Conservation (phyloP, 1,284 basidiomycete species). For the Puccinia horiana region DNA sequence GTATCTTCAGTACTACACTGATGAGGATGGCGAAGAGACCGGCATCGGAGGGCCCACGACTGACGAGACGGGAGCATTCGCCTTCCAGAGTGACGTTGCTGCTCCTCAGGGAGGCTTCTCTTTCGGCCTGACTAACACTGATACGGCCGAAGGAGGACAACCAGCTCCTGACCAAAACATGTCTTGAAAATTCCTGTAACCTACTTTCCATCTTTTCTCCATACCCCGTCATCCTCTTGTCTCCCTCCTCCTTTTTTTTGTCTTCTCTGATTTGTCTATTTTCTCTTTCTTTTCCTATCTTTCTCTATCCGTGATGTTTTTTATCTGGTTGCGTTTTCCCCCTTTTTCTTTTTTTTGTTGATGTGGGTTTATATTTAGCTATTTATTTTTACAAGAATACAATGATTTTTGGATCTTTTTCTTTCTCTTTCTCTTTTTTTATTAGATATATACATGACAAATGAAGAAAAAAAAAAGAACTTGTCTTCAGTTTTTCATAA, state of each 20-base stretch:
- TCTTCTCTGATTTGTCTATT: background rate
- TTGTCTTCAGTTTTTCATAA: too few relatives aligned
- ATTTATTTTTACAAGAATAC: too few relatives aligned
- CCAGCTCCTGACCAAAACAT: slow-evolving; percentile 37
- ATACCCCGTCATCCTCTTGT: background rate
- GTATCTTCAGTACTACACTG: slow-evolving; percentile 56
- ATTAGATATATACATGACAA: too few relatives aligned
- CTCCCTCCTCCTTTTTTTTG: background rate
- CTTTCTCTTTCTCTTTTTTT: too few relatives aligned
- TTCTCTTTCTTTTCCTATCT: background rate
- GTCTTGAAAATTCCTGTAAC: slow-evolving; percentile 19
- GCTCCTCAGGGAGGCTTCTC: slow-evolving; percentile 93
- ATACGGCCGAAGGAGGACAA: background rate
- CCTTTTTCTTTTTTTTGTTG: too few relatives aligned
- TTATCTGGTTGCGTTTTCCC: too few relatives aligned
- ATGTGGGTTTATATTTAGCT: too few relatives aligned
- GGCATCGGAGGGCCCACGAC: slow-evolving; percentile 77
- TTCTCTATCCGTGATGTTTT: too few relatives aligned
- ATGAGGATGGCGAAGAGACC: slow-evolving; percentile 65
- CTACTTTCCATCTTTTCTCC: background rate
- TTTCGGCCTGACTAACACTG: slow-evolving; percentile 64
- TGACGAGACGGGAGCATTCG: slow-evolving; percentile 77
- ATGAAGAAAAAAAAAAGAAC: too few relatives aligned
- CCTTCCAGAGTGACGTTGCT: slow-evolving; percentile 68
- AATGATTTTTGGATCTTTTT: too few relatives aligned